Evolutionary conservation across 257 asterid species (phyloP).

Genomic region (Haberlea rhodopensis): DNA sequence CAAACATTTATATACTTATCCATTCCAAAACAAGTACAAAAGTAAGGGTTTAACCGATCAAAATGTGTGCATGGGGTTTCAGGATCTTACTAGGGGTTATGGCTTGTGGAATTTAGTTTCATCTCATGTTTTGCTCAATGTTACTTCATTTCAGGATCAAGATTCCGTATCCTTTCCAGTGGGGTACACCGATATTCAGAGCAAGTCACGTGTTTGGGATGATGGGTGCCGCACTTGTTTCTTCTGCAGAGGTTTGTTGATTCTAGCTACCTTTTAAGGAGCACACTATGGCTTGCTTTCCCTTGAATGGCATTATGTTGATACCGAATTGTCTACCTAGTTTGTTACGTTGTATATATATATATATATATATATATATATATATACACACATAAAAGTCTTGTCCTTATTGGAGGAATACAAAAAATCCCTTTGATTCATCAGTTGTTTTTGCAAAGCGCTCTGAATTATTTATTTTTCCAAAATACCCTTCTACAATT

Average conservation of each 20-base stretch:
- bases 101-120: constrained; percentile 35
- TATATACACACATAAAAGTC: too few species aligned
- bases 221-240: constrained; percentile 97
- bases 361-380: too few species aligned
- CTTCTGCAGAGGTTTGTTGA: constrained; percentile 82
- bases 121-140: constrained; percentile 14
- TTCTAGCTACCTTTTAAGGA: constrained; percentile 16
- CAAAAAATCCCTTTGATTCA: not conserved
- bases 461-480: not conserved
- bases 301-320: too few species aligned
- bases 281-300: not conserved
- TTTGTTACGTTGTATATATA: too few species aligned
- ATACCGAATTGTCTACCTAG: too few species aligned
- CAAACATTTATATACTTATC: not conserved
- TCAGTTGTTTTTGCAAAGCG: too few species aligned
- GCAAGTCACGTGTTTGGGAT: constrained; percentile 96
- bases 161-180: constrained; percentile 74
- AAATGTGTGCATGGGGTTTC: not conserved
- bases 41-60: not conserved
- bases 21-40: not conserved
- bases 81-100: constrained; percentile 13
- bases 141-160: constrained; percentile 53
- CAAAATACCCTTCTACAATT: not conserved
- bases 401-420: not conserved
- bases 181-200: constrained; percentile 87